Evolutionary conservation across 2,329 filamentous ascomycete species (phyloP).

Genomic region (Amylocarpus encephaloides): DNA sequence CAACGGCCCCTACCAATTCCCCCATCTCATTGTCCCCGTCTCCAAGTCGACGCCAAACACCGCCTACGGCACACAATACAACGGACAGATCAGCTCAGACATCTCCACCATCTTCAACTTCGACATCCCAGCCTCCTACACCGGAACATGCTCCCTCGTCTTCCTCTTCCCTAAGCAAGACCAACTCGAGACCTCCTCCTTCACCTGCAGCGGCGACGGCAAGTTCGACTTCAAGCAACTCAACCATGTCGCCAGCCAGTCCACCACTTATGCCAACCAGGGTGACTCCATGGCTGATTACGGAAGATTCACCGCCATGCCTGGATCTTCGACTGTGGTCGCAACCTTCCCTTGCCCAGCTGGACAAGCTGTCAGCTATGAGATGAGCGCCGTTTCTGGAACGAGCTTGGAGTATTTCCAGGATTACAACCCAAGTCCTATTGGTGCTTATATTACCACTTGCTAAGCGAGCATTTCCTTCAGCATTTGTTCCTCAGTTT

Average conservation of each 20-base stretch:
- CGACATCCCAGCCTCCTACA: conserved; percentile 55
- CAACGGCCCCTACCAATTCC: conserved; percentile 45
- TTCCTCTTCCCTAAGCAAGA: conserved; percentile 56
- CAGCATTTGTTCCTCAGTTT: not conserved
- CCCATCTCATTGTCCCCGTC: conserved; percentile 57
- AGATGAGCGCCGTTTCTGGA: conserved; percentile 44
- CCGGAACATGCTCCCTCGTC: conserved; percentile 53
- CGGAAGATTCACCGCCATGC: conserved; percentile 38
- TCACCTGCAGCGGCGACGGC: conserved; percentile 47
- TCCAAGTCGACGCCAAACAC: conserved; percentile 46
- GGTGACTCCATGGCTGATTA: conserved; percentile 40
- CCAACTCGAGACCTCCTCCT: conserved; percentile 52
- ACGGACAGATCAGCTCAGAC: conserved; percentile 47
- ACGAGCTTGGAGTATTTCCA: conserved; percentile 56
- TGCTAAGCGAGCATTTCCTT: conserved; percentile 7
- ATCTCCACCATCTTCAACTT: conserved; percentile 63
- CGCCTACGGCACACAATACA: conserved; percentile 46
- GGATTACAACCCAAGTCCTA: conserved; percentile 48
- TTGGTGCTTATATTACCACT: conserved; percentile 36
- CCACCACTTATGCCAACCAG: conserved; percentile 48
- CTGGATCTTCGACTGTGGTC: conserved; percentile 49
- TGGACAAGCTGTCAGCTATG: conserved; percentile 43
- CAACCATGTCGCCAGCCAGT: conserved; percentile 36
- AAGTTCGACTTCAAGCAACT: conserved; percentile 46
- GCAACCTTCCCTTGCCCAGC: conserved; percentile 48